These are phyloP conservation scores for Pneumocystis jirovecii DNA, from an alignment of 1,139 yeast species.

Conservation along the genomic window DNA sequence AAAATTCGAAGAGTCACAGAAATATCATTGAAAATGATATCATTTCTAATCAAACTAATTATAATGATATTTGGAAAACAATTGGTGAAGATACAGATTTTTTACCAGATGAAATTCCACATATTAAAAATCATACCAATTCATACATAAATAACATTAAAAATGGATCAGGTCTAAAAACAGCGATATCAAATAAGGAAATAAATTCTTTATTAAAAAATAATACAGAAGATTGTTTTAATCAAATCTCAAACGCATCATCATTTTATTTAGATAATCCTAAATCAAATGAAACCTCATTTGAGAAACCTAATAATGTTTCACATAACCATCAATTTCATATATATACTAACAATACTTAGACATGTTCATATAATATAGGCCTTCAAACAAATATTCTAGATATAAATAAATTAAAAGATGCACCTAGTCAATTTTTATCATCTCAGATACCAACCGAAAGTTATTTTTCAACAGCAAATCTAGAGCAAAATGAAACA, in stretches of 20 bases:
- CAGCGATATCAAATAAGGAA: not conserved
- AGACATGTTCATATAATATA: not conserved
- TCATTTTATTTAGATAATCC: not conserved
- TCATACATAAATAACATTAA: not conserved
- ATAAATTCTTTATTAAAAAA: not conserved
- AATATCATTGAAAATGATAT: not conserved
- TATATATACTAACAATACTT: not conserved
- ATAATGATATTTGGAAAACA: not conserved
- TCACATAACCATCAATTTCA: not conserved
- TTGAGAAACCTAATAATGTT: not conserved
- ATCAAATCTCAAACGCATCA: not conserved
- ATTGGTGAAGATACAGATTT: not conserved
- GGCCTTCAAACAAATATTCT: not conserved
- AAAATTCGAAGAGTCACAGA: not conserved
- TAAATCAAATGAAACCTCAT: not conserved
- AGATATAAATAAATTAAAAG: not conserved
- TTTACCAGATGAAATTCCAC: not conserved
- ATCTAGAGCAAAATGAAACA: not conserved
- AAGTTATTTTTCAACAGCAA: not conserved
- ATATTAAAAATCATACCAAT: not conserved
- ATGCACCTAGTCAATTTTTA: not conserved
- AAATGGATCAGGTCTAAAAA: not conserved
- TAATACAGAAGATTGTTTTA: not conserved
- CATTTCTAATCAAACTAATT: not conserved
- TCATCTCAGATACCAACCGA: not conserved